Conservation (phyloP, 2,329 filamentous ascomycete genomes). For the Amesomyces nigricolor region DNA sequence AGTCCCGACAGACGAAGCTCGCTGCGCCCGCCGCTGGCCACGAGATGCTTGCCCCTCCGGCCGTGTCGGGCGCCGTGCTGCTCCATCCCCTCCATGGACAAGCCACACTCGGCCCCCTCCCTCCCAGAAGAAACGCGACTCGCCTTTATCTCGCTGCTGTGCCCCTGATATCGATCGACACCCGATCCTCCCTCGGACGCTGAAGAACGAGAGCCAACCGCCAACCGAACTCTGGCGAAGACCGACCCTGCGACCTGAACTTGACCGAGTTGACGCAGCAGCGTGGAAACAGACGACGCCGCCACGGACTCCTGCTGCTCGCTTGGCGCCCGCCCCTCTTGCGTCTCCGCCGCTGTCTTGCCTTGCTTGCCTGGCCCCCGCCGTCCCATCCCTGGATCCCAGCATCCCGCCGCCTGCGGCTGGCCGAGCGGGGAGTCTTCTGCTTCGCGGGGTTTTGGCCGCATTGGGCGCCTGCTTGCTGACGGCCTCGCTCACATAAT, state of each 20-base stretch:
- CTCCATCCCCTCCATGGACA: background rate
- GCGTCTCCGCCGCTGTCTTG: background rate
- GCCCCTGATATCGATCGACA: constrained; percentile 7
- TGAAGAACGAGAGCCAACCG: background rate
- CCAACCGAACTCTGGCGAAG: background rate
- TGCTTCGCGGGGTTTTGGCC: constrained; percentile 13
- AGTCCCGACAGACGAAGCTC: too few species aligned
- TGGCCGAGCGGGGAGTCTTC: constrained; percentile 10
- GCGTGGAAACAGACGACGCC: too few species aligned
- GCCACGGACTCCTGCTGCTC: background rate
- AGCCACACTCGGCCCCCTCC: constrained; percentile 3
- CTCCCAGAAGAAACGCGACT: constrained; percentile 1
- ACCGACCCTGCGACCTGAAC: too few species aligned
- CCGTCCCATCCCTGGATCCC: constrained; percentile 10
- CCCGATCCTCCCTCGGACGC: background rate
- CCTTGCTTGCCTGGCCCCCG: background rate
- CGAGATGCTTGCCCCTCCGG: background rate
- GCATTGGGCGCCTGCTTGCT: constrained; percentile 20
- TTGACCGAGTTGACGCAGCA: background rate
- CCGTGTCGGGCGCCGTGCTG: background rate
- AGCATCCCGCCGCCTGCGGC: constrained; percentile 4
- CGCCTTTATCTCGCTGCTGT: constrained; percentile 2
- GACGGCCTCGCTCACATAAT: constrained; percentile 27
- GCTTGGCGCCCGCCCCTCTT: constrained; percentile 15
- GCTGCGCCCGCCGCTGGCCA: background rate